These are phyloP conservation scores for Terfezia boudieri DNA, from an alignment of 495 filamentous ascomycete genomes.

Conservation along the genomic window DNA sequence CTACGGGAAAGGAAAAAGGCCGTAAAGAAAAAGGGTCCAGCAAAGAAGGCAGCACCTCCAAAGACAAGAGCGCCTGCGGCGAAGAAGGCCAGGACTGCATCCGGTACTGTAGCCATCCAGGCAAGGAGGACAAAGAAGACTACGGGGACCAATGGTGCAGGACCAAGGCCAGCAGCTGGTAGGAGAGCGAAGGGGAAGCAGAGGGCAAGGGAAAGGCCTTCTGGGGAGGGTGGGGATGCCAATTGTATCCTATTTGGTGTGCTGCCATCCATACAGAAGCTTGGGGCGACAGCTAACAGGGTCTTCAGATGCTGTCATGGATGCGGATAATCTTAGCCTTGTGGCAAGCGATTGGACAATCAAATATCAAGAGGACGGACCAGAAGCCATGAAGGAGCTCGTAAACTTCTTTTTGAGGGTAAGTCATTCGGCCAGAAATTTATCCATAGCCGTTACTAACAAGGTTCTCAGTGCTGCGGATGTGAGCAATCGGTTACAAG, in stretches of 20 bases:
- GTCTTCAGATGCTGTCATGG: slow-evolving; percentile 12
- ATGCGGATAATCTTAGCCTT: slow-evolving; percentile 30
- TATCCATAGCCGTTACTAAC: slow-evolving; percentile 1
- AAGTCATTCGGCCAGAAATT: not conserved
- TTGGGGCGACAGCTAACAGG: not conserved
- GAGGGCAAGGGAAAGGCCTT: slow-evolving; percentile 14
- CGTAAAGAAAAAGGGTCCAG: slow-evolving; percentile 6
- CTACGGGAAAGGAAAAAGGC: slow-evolving; percentile 22
- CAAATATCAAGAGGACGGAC: slow-evolving; percentile 44
- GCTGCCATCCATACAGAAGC: not conserved
- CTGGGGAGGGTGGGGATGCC: slow-evolving; percentile 15
- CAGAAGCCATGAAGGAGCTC: slow-evolving; percentile 51
- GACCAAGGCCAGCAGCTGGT: not conserved
- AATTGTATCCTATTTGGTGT: not conserved
- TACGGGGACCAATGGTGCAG: slow-evolving; percentile 6
- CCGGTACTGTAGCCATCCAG: slow-evolving; percentile 30
- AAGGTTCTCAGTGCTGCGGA: slow-evolving; percentile 32
- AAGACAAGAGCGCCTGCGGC: slow-evolving; percentile 29
- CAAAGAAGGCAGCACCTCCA: slow-evolving; percentile 21
- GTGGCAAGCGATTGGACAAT: slow-evolving; percentile 64
- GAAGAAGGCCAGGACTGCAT: slow-evolving; percentile 52
- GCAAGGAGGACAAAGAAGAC: slow-evolving; percentile 15
- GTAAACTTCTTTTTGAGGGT: slow-evolving; percentile 70
- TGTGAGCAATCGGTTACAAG: slow-evolving; percentile 48
- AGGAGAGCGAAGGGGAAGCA: slow-evolving; percentile 7